Percentiles rank a stretch among this genome's conserved stretches.
These are phyloP conservation scores for Exophiala aquamarina DNA, from an alignment of 2,329 filamentous ascomycete genomes.

Conservation along the genomic window DNA sequence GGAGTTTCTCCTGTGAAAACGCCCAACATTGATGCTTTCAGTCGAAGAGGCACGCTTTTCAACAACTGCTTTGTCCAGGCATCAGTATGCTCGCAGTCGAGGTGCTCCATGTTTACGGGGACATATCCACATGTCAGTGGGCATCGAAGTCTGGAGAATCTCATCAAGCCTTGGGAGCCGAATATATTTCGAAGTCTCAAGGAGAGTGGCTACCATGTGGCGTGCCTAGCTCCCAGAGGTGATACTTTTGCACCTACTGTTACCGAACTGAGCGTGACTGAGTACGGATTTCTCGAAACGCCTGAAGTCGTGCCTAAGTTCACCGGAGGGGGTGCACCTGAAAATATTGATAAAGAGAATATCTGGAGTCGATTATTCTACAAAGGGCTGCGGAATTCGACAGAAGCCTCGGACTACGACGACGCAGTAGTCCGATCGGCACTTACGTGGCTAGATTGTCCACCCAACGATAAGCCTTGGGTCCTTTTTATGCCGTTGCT, in stretches of 20 bases:
- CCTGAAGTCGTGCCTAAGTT: slow-evolving; percentile 7
- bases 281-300: slow-evolving; percentile 46
- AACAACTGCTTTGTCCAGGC: slow-evolving; percentile 50
- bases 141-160: slow-evolving; percentile 47
- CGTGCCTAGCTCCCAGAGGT: slow-evolving; percentile 36
- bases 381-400: slow-evolving; percentile 39
- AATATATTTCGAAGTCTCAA: slow-evolving; percentile 48
- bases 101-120: slow-evolving; percentile 50
- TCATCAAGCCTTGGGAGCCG: slow-evolving; percentile 51
- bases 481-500: slow-evolving; percentile 7
- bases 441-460: slow-evolving; percentile 45
- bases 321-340: background rate
- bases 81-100: slow-evolving; percentile 48
- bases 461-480: slow-evolving; percentile 33
- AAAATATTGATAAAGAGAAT: background rate
- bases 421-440: slow-evolving; percentile 44
- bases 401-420: slow-evolving; percentile 46
- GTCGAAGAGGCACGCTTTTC: slow-evolving; percentile 39
- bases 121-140: slow-evolving; percentile 48
- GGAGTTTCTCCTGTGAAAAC: background rate
- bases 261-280: slow-evolving; percentile 46
- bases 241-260: slow-evolving; percentile 46
- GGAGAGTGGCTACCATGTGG: slow-evolving; percentile 49
- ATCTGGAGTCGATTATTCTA: slow-evolving; percentile 32
- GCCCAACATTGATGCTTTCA: slow-evolving; percentile 44